A percentile compares a stretch with the other conserved stretches of the same genome.
phyloP scores from a whole-genome alignment of 306 rosid species.

The Cucurbita ficifolia region DNA sequence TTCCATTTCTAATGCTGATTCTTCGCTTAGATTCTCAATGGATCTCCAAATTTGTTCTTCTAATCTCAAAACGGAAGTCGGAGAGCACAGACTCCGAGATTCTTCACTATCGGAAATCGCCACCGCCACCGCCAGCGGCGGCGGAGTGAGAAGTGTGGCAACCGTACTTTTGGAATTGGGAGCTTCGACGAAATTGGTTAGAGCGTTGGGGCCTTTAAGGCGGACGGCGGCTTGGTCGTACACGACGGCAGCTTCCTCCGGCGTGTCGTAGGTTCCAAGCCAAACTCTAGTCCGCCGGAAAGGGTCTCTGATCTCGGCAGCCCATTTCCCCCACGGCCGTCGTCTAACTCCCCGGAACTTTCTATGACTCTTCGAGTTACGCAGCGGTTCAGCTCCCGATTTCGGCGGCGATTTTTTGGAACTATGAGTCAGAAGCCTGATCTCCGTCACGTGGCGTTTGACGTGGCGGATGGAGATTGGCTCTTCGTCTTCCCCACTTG shows the following conservation, averaged over 20 bases:
- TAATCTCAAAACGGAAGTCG: slow-evolving; percentile 35
- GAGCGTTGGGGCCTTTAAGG: slow-evolving; percentile 33
- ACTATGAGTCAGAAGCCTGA: slow-evolving; percentile 14
- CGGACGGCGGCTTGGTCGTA: slow-evolving; percentile 49
- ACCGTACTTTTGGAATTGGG: not conserved
- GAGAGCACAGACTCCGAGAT: slow-evolving; percentile 9
- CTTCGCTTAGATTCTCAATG: not conserved
- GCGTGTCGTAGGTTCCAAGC: slow-evolving; percentile 49
- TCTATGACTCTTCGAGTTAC: not conserved
- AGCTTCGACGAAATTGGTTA: slow-evolving; percentile 33
- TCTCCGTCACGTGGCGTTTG: slow-evolving; percentile 27
- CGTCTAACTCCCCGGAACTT: slow-evolving; percentile 35
- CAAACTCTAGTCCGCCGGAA: slow-evolving; percentile 16
- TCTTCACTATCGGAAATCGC: not conserved
- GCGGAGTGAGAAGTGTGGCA: not conserved
- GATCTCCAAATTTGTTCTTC: slow-evolving; percentile 7
- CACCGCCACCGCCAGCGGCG: not conserved
- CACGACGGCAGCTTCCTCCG: slow-evolving; percentile 46
- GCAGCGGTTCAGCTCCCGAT: not conserved
- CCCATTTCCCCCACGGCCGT: slow-evolving; percentile 48
- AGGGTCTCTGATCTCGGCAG: slow-evolving; percentile 49
- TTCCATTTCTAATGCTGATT: slow-evolving; percentile 1
- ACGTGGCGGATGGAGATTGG: not conserved
- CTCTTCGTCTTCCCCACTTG: slow-evolving; percentile 32
- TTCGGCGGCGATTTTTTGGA: not conserved